Conservation (phyloP, 2,329 filamentous ascomycete genomes). For the Alternaria hordeiaustralica region DNA sequence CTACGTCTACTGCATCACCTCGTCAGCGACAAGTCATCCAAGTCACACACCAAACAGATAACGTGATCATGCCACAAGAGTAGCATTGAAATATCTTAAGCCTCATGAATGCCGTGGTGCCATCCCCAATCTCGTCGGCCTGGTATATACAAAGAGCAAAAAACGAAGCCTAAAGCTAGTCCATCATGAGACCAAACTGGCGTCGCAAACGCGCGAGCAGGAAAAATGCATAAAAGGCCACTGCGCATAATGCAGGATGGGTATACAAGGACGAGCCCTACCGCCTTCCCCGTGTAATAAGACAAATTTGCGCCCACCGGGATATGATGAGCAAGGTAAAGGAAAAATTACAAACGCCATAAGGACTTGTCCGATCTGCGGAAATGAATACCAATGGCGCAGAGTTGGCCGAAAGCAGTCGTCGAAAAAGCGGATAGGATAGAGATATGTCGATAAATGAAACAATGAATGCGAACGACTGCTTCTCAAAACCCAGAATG, state of each 20-base stretch:
- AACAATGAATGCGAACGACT: conserved; percentile 13
- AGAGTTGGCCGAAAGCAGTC: background rate
- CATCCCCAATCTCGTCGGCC: background rate
- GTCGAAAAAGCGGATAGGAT: conserved; percentile 2
- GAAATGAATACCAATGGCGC: background rate
- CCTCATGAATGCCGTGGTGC: background rate
- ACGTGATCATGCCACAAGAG: background rate
- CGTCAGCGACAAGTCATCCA: background rate
- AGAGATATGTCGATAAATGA: conserved; percentile 16
- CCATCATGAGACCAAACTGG: conserved; percentile 2
- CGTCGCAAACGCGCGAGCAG: background rate
- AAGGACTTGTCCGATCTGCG: background rate
- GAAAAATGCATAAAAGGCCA: conserved; percentile 8
- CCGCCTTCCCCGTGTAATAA: conserved; percentile 22
- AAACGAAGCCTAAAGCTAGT: conserved; percentile 11
- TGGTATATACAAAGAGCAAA: conserved; percentile 31
- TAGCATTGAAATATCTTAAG: conserved; percentile 7
- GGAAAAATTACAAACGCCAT: background rate
- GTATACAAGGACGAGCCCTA: conserved; percentile 44
- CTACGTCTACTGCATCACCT: background rate
- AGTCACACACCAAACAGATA: background rate
- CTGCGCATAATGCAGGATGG: conserved; percentile 32
- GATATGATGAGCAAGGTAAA: background rate
- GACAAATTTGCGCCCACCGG: conserved; percentile 15
- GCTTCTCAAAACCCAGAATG: background rate